These are phyloP conservation scores for Schizonepeta tenuifolia DNA, from an alignment of 257 asterid species.

Conservation along the genomic window DNA sequence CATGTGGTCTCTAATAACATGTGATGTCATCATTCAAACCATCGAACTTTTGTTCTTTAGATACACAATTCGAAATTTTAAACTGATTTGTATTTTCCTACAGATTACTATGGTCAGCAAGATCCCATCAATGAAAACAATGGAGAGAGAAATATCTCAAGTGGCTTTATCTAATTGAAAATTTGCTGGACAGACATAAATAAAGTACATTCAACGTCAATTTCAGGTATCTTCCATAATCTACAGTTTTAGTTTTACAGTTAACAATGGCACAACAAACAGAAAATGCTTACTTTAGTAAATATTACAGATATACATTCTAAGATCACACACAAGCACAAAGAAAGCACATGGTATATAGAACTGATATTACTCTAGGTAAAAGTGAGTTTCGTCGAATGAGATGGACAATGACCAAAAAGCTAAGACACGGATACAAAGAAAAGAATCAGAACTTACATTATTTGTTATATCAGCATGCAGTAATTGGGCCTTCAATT, in stretches of 20 bases:
- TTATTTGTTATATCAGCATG: constrained; percentile 75
- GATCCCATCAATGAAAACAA: constrained; percentile 14
- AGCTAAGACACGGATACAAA: neutral
- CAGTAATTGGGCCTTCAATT: constrained; percentile 67
- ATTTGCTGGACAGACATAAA: neutral
- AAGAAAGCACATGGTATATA: neutral
- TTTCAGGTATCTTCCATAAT: constrained; percentile 1
- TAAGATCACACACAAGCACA: constrained; percentile 17
- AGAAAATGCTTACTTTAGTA: neutral
- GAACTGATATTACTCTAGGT: neutral
- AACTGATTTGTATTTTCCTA: too few relatives aligned
- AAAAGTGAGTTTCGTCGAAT: neutral
- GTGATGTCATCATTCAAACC: too few relatives aligned
- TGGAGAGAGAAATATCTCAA: neutral
- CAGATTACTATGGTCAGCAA: constrained; percentile 1
- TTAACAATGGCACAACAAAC: constrained; percentile 11
- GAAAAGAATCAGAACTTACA: constrained; percentile 48
- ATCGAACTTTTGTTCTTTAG: too few relatives aligned
- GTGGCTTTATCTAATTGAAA: neutral
- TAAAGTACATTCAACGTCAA: constrained; percentile 3
- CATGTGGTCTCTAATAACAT: too few relatives aligned
- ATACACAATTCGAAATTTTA: too few relatives aligned
- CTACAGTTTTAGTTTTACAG: neutral
- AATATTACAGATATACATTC: constrained; percentile 19
- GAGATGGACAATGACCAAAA: neutral